phyloP scores from a whole-genome alignment of 2,329 filamentous ascomycete species.

The Periconia sp. region DNA sequence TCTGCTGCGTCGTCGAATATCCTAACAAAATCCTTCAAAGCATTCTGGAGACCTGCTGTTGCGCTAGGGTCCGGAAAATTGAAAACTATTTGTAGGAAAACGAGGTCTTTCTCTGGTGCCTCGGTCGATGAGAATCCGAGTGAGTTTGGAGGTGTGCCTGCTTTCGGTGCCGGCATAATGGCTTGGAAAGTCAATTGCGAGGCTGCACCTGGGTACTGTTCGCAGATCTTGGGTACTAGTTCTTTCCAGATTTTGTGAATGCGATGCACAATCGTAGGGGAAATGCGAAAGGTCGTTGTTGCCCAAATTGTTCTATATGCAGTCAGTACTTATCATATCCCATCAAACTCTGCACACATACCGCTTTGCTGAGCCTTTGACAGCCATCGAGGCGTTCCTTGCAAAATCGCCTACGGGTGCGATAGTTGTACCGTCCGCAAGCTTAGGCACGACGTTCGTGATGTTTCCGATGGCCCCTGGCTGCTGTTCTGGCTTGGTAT shows the following conservation, averaged over 20 bases:
- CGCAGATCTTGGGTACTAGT: conserved; percentile 15
- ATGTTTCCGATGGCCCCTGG: conserved; percentile 19
- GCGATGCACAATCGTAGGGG: conserved; percentile 16
- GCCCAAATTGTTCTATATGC: conserved; percentile 23
- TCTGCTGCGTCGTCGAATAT: conserved; percentile 19
- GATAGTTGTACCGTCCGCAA: conserved; percentile 17
- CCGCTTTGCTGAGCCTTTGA: conserved; percentile 12
- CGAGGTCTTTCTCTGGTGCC: conserved; percentile 15
- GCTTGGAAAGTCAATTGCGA: conserved; percentile 25
- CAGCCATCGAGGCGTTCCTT: conserved; percentile 19
- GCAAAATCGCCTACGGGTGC: conserved; percentile 21
- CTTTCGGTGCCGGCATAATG: conserved; percentile 16
- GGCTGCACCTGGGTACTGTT: conserved; percentile 12
- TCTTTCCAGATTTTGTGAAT: conserved; percentile 22
- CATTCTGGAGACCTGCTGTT: conserved; percentile 15
- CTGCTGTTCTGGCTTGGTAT: conserved; percentile 21
- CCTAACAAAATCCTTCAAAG: conserved; percentile 20
- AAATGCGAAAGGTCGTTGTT: conserved; percentile 24
- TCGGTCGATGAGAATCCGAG: conserved; percentile 17
- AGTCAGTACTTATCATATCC: background rate
- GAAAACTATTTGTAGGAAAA: conserved; percentile 26
- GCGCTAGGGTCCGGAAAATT: conserved; percentile 18
- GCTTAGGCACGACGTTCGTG: conserved; percentile 15
- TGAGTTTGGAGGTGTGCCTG: conserved; percentile 16
- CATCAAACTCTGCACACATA: background rate